Evolutionary conservation across 2,329 filamentous ascomycete genomes (phyloP), one percentile per base, ranked within the genome.

Genomic region (Leptographium lundbergii): DNA sequence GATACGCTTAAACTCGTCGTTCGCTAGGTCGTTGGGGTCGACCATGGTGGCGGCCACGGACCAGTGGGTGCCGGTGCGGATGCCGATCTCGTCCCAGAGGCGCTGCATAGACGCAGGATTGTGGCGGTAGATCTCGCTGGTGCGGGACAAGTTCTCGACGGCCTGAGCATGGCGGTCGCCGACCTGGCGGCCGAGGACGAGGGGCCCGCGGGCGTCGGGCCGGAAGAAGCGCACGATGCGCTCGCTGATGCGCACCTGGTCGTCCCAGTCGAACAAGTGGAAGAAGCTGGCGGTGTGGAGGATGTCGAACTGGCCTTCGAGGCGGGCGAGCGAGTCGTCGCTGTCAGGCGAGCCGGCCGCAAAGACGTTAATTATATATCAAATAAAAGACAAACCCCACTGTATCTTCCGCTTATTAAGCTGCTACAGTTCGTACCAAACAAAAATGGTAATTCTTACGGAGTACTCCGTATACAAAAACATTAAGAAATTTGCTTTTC

Each of bases 101-200:
- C 66, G 62, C 64, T 72, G 71, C 71, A 75, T 75, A 19, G 70
- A 73, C 27, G 64, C 64, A n/a, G 68, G 64, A 57, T 74, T 71
- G 66, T 77, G 75, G 3, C 70, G 64, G 60, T 72, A 77, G 22
- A 68, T 65, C 53, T 62, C 66, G 55, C 65, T 54, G 22, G 65
- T 64, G n/a, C 29, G n/a, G 17, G 5, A 11, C 19, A 55, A 58
- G 56, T 58, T 59, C 13, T 54, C 56, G 7, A 25, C 42, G n/a
- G 62, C 56, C 17, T 57, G 34, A 13, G 62, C 64, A 60, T 66
- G 61, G 62, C 70, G 14, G 57, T 64, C 57, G 57, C 66, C 67
- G 11, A 65, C 59, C 61, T 70, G 68, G 3, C 66, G 61, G 9
- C 69, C 69, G 42, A 71, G 59, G 7, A 71, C 54, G 19, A 68